Evolutionary conservation across 192 early-diverging fungal genomes (phyloP).

Genomic region (Helicostylum pulchrum): DNA sequence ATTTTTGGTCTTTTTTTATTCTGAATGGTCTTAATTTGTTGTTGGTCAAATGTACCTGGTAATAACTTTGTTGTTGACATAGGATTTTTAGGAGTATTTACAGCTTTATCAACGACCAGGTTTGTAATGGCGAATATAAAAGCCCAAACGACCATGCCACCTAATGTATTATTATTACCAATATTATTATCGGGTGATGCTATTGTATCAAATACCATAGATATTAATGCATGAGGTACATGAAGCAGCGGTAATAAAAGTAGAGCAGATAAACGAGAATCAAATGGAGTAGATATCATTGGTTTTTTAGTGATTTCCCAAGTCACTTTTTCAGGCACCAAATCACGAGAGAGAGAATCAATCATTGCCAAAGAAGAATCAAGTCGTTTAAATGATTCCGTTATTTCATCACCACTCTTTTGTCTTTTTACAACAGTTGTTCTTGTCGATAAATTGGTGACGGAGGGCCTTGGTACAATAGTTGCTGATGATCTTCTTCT

Average conservation of each 20-base stretch:
- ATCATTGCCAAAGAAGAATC: slow-evolving; percentile 27
- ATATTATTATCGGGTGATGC: slow-evolving; percentile 1
- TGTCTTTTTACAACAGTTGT: not conserved
- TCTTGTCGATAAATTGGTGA: too few relatives aligned
- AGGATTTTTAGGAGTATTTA: not conserved
- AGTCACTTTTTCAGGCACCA: slow-evolving; percentile 8
- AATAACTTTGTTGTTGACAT: not conserved
- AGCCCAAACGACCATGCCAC: slow-evolving; percentile 9
- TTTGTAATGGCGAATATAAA: slow-evolving; percentile 15
- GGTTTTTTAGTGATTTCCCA: not conserved
- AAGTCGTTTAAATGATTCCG: slow-evolving; percentile 24
- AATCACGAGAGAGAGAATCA: slow-evolving; percentile 33
- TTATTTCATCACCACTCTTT: not conserved
- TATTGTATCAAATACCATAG: slow-evolving; percentile 4
- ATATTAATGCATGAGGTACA: slow-evolving; percentile 17
- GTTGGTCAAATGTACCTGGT: slow-evolving; percentile 1
- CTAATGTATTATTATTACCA: not conserved
- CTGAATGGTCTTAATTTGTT: too few relatives aligned
- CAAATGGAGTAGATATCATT: slow-evolving; percentile 4
- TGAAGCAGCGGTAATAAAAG: not conserved
- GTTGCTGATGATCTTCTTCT: too few relatives aligned
- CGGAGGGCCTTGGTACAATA: too few relatives aligned
- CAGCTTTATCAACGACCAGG: not conserved
- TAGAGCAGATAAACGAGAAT: slow-evolving; percentile 6
- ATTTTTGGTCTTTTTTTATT: too few relatives aligned